Evolutionary conservation across 257 asterid species (phyloP).

Genomic region (Mitragyna speciosa): DNA sequence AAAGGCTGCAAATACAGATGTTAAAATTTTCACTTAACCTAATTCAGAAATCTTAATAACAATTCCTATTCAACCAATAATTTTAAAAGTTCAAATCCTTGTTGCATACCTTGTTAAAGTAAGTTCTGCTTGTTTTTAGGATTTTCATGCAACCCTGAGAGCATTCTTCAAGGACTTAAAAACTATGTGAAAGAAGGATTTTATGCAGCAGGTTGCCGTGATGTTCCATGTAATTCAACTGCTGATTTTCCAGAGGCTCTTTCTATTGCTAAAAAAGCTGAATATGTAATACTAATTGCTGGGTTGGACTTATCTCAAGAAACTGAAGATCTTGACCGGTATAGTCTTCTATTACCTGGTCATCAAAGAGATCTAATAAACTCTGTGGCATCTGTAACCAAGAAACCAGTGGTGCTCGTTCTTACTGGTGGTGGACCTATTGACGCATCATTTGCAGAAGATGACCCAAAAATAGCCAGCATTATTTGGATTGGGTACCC

Average conservation of each 20-base stretch:
- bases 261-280: constrained; percentile 57
- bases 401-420: constrained; percentile 68
- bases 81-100: background rate
- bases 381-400: constrained; percentile 59
- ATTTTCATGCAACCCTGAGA: constrained; percentile 65
- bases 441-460: constrained; percentile 70
- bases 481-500: constrained; percentile 97
- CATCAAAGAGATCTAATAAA: constrained; percentile 57
- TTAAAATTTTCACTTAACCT: background rate
- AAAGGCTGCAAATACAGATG: background rate
- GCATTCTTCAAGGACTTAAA: constrained; percentile 56
- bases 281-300: constrained; percentile 63
- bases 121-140: constrained; percentile 41
- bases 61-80: background rate
- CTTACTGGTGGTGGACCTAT: constrained; percentile 92
- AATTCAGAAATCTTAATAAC: background rate
- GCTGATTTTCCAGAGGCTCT: constrained; percentile 54
- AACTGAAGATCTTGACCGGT: constrained; percentile 81
- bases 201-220: constrained; percentile 71
- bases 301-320: constrained; percentile 89
- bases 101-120: background rate
- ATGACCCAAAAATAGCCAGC: constrained; percentile 60
- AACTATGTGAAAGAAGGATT: constrained; percentile 43
- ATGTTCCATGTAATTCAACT: constrained; percentile 68
- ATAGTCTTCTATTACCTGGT: constrained; percentile 93